Evolutionary conservation across 1,139 yeast genomes (phyloP), one percentile per base, ranked within the genome.

Genomic region (Diutina siamensis): DNA sequence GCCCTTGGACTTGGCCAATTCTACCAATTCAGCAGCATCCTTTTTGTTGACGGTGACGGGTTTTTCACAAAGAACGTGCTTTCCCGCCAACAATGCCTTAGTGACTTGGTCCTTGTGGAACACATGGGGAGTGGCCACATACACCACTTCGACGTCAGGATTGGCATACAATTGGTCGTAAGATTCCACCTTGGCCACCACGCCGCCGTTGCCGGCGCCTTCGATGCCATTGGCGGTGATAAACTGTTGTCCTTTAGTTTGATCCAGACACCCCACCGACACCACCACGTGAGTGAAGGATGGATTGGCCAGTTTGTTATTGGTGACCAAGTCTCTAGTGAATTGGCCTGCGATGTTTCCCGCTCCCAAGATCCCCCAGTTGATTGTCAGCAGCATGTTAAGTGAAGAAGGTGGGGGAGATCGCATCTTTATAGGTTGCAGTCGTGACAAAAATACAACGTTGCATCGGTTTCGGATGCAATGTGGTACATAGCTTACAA

Each of bases 51-150:
- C 67, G 1, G 82, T 72, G 52, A 77, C 65, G 2, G 84, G 81
- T 58, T 79, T 79, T 55, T 79, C 85, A 54, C 80, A 73, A 46
- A 79, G 62, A 27, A 78, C 80, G 56, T 77, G 76, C 54, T 73
- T 73, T 45, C 61, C 59, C n/a, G 73, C 78, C 18, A 64, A 60
- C 51, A 79, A 62, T n/a, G 80, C 78, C 40, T 62, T 56, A 46
- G 68, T 60, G 18, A 73, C 72, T 51, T 71, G 72, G 35, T 68
- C 69, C 50, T 73, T 72, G 57, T 79, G 85, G 51, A 65, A 63
- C 9, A 68, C 61, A 59, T 78, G 83, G 3, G 83, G 83, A 5
- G 80, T 71, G 3, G 80, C 83, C 44, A 79, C 63, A 55, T 79
- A 79, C 34, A 79, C 71, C 22, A 74, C 64, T 48, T 78, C 76